Percentiles rank a stretch among this genome's conserved stretches.
These are phyloP conservation scores for Glycine soja DNA, from an alignment of 306 rosid species.

Conservation along the genomic window DNA sequence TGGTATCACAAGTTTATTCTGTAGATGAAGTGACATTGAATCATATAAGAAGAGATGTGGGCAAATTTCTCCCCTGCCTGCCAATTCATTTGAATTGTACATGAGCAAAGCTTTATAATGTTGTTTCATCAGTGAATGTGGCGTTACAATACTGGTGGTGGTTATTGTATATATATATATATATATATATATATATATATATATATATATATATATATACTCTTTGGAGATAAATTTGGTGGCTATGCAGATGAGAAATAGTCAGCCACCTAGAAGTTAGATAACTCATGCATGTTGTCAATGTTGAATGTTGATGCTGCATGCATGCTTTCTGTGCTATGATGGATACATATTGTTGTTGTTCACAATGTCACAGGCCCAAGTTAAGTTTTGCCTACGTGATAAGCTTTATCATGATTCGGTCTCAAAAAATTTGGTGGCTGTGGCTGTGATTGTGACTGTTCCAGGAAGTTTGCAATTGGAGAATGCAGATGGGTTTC, in stretches of 20 bases:
- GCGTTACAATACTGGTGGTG: too few relatives aligned
- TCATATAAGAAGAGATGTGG: too few relatives aligned
- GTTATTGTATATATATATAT: too few relatives aligned
- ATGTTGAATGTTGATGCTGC: neutral
- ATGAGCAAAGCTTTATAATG: too few relatives aligned
- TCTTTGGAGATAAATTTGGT: neutral
- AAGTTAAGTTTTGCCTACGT: neutral
- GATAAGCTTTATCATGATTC: slow-evolving; percentile 16
- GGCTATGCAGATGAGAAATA: neutral
- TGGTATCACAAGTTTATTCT: too few relatives aligned
- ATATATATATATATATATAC: too few relatives aligned
- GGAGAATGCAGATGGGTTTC: slow-evolving; percentile 35
- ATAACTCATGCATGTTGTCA: neutral
- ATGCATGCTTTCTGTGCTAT: neutral
- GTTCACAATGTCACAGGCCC: slow-evolving; percentile 19
- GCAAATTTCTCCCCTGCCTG: too few relatives aligned
- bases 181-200: too few relatives aligned
- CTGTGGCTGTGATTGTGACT: slow-evolving; percentile 15
- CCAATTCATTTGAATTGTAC: too few relatives aligned
- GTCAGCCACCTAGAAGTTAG: neutral
- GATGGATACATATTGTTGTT: neutral
- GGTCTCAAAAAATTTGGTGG: slow-evolving; percentile 20
- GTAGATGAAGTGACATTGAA: too few relatives aligned
- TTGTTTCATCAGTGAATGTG: too few relatives aligned
- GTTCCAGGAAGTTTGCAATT: slow-evolving; percentile 31